Base-by-base conservation (phyloP, 352 stramenopile genomes). In the Peronospora farinosa region DNA sequence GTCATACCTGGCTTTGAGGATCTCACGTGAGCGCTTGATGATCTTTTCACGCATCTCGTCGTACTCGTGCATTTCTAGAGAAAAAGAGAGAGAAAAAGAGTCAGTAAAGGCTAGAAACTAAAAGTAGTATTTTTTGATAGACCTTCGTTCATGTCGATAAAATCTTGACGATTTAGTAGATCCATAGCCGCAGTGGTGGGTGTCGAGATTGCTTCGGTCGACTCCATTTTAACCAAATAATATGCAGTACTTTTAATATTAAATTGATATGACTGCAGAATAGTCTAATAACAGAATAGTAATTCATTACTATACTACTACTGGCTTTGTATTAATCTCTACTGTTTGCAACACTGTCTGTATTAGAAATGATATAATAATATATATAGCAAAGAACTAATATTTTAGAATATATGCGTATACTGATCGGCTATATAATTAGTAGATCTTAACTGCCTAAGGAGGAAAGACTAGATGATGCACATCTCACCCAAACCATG, bases 21-120 rank as follows among this genome's bases (percentile, higher is more conserved):
- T 93, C 60, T 98, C 92, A 19, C 94, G 72, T 30, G 86, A 97
- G 23, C 81, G 83, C 73, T 97, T 97, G 55, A 98, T 98, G 43
- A 98, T 84, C 47, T 83, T 66, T 68, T 98, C 94, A 12, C 94
- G 74, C 47, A 91, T 82, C 27, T 95, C 82, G 63, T 98, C 92
- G 35, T 90, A 78, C 60, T 94, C 72, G 51, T 97, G 86, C 77
- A 97, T 95, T 42, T 87, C 82, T 87, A 41, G 6, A 8, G 1
- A 43, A 3, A 30, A 23, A 43, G 12, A n/a, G 7, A 17, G 11
- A 7, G 1, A 54, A 25, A 15, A 12, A 25, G 2, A 1, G 25
- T 12, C 0, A 27, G 17, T 2, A 3, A 21, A 21, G 19, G 19
- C 19, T 21, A 21, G n/a, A n/a, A n/a, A n/a, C n/a, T n/a, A n/a